Evolutionary conservation across 331 rosid genomes (phyloP), one percentile per base, ranked within the genome.

Genomic region (Dryas integrifolia): DNA sequence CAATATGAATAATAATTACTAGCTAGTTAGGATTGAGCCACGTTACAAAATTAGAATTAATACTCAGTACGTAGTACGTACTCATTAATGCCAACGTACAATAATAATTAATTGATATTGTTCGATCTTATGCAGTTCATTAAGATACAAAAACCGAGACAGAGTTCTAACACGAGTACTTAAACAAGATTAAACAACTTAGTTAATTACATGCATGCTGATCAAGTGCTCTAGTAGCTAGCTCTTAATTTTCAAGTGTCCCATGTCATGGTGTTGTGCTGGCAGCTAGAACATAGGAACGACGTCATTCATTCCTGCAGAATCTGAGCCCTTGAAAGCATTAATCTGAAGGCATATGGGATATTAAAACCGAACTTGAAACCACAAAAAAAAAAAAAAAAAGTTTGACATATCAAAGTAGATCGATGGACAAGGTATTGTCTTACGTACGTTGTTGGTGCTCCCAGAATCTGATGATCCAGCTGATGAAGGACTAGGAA

Each of bases 401-500:
- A 2, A 0, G 3, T 30, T 30, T 30, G 35, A 1, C 2, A 30
- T 30, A 30, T 30, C 35, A 30, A 30, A 30, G 35, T 30, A 13
- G 9, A 57, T 7, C 7, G 4, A 61, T 3, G 43, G 24, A 75
- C 7, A 79, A 30, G 7, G 9, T 53, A 15, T 56, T 38, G 15
- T 70, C 47, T 76, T 63, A 74, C 90, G 80, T 72, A 87, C 88
- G 70, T 83, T 77, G 52, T 78, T 83, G 58, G 72, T 86, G 62
- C 72, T 86, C 43, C 86, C 92, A 21, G 92, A 70, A 73, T 72
- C 80, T 56, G 97, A 75, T 61, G 96, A 76, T 60, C 85, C 82
- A 58, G 86, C 75, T 77, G 88, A 76, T 0, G 97, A 83, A 0
- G 92, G 85, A 76, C 81, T 79, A 69, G 98, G 96, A 78, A 90